Evolutionary conservation across 1,284 basidiomycete species (phyloP), one percentile per base, ranked within the genome.

Genomic region (Vanrija pseudolonga): DNA sequence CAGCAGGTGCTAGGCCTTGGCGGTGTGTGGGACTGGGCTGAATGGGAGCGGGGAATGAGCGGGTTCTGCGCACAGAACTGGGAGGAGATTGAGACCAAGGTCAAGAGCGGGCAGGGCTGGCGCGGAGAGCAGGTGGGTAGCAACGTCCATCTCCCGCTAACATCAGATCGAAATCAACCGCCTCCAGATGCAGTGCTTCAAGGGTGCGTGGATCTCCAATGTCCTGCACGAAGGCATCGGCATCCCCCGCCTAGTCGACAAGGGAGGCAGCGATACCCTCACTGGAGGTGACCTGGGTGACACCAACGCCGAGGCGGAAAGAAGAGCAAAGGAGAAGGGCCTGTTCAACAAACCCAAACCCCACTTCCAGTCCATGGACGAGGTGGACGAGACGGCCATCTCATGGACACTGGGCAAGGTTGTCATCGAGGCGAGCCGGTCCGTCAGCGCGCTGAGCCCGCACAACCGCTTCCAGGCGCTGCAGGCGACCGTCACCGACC

Each of bases 331-430:
- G 55, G 81, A 82, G 73, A 94, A 94, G 73, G 90, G 90, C 17
- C 80, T 95, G 22, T 52, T 78, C 37, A 59, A 52, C 14, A 53
- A 61, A 36, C 28, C 42, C 44, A 55, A 68, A 32, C 50, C 59
- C 86, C 84, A 45, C 91, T 77, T 98, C 77, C 96, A 98, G 77
- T 91, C 88, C 47, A 81, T 96, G 77, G 93, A 98, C 72, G 85
- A 86, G 36, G 89, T 99, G 36, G 86, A 85, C 26, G 90, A 90
- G 65, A 90, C 96, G 49, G 89, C 91, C 36, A 93, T 99, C 68
- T 92, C 86, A 64, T 98, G 95, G 95, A 98, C 95, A 3, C 80
- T 98, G 26, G 95, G 96, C 44, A 98, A 98, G 75, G 97, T 98
- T 85, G 92, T 98, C 0, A 81, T 98, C 37, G 95, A 98, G 76